Evolutionary conservation across 495 filamentous ascomycete species (phyloP), one percentile per base, ranked within the genome.

Genomic region (Chaetomium tenue): DNA sequence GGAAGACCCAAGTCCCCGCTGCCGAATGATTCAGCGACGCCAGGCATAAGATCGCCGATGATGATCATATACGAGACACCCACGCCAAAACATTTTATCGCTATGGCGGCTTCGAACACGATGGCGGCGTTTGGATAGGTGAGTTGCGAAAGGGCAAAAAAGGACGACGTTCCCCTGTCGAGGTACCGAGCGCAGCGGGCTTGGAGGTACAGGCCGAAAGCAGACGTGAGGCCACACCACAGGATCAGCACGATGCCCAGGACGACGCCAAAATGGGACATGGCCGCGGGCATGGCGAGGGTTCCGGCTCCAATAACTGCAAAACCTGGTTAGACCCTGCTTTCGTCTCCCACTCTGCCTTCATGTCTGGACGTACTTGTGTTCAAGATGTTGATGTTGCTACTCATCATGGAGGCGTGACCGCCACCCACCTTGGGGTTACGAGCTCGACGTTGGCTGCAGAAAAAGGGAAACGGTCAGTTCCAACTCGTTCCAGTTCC

Each of bases 51-150:
- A 72, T 98, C 94, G 20, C 94, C 94, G 68, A 98, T 98, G 68
- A 98, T 97, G 66, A 98, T 98, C 68, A 98, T 85, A 75, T 98
- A 98, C 72, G 92, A 96, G 48, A 98, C 89, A 9, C 89, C 95
- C 20, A 98, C 94, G n/a, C 85, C 94, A 76, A 98, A 98, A 73
- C 94, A 98, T 72, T 98, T 98, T 71, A 98, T 90, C 8, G 93
- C 91, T 71, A 98, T 98, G 0, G 94, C 94, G 5, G 88, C 89
- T 78, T 98, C 94, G 76, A 98, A 98, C 30, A 98, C 80, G 33
- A 98, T 91, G 4, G 94, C 91, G 0, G 94, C 93, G 76, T 96
- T 97, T 2, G 94, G 94, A 71, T 98, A 98, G 22, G 94, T 98
- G 47, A 98, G 81, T 73, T 98, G 94, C 22, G 92, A 96, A 8